Evolutionary conservation across 2,329 filamentous ascomycete species (phyloP).

Genomic region (Paramyrothecium roridum): DNA sequence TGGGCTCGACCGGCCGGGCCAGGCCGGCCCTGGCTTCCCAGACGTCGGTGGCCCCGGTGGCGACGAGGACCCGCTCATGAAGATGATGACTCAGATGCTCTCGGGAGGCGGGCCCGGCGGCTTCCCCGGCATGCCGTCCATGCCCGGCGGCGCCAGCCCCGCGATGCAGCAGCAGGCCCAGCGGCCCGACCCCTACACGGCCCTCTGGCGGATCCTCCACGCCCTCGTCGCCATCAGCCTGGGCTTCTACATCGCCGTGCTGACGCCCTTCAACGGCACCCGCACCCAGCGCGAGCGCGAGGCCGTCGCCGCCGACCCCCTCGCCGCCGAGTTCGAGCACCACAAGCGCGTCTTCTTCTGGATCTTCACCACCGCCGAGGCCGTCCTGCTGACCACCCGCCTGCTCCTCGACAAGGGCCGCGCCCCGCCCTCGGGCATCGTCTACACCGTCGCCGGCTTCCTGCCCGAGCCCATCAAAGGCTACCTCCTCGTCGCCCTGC

Average conservation of each 20-base stretch:
- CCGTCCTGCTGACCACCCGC: constrained; percentile 66
- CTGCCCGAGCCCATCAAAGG: constrained; percentile 62
- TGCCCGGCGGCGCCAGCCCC: constrained; percentile 36
- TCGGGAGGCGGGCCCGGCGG: constrained; percentile 30
- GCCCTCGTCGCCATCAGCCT: constrained; percentile 68
- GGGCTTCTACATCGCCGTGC: constrained; percentile 66
- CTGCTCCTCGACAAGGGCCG: constrained; percentile 66
- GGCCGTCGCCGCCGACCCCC: constrained; percentile 19
- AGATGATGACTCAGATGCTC: constrained; percentile 75
- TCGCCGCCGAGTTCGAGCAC: constrained; percentile 23
- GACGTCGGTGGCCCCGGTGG: constrained; percentile 13
- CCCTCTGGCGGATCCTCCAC: constrained; percentile 71
- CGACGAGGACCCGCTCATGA: constrained; percentile 42
- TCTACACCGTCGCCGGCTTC: constrained; percentile 62
- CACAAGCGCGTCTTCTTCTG: constrained; percentile 59
- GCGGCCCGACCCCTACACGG: constrained; percentile 32
- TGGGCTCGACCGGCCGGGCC: constrained; percentile 42
- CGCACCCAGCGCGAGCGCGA: constrained; percentile 54
- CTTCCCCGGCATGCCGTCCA: constrained; percentile 35
- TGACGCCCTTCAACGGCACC: constrained; percentile 67
- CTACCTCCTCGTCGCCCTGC: constrained; percentile 57
- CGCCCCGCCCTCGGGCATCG: constrained; percentile 55
- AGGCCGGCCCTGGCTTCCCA: constrained; percentile 17
- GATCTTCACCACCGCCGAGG: constrained; percentile 76
- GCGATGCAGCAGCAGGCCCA: constrained; percentile 25